Base-by-base conservation (phyloP, 805 yeast genomes). In the Nakazawaea ernobii region DNA sequence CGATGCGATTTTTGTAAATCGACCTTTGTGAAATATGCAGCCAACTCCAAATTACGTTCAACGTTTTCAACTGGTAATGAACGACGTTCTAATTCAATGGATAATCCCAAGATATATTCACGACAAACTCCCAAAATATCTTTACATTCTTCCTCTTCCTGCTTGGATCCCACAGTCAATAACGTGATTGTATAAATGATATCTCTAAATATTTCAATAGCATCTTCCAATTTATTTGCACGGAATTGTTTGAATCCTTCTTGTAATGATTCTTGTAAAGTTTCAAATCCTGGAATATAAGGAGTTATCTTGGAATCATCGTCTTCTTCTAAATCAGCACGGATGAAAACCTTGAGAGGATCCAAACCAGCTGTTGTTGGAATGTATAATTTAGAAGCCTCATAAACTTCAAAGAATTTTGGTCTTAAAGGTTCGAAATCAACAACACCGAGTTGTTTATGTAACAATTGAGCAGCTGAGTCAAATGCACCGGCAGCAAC, bases 401-500 rank as follows among this genome's bases (percentile, higher is more conserved):
- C 83, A 66, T 87, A 95, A 10, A 90, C 84, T 58, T 89, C 92
- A 63, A 86, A 56, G 71, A 94, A 94, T 52, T 96, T 77, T 28
- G 73, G 62, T 68, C 92, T 82, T 57, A 94, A 75, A 11, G 98
- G 98, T 59, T 83, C 95, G 62, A 95, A 92, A 56, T 87, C 75
- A 27, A 79, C 83, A 44, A 88, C 79, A 57, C 97, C 99, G 39
- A 84, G 73, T 67, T 95, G 99, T 59, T 92, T 85, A 70, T 84
- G 82, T 58, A 94, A 76, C 61, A 95, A 78, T 59, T 90, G 95
- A 35, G 97, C 94, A 35, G 98, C 99, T 46, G 92, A 86, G 55
- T 90, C 97, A 62, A 92, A 92, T 4, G 95, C 86, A 57, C 99
- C 99, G 2, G 97, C 90, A 2, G 99, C 97, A 59, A 85, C 90